phyloP scores from a whole-genome alignment of 2,329 filamentous ascomycete species.

The Davidsoniella virescens region DNA sequence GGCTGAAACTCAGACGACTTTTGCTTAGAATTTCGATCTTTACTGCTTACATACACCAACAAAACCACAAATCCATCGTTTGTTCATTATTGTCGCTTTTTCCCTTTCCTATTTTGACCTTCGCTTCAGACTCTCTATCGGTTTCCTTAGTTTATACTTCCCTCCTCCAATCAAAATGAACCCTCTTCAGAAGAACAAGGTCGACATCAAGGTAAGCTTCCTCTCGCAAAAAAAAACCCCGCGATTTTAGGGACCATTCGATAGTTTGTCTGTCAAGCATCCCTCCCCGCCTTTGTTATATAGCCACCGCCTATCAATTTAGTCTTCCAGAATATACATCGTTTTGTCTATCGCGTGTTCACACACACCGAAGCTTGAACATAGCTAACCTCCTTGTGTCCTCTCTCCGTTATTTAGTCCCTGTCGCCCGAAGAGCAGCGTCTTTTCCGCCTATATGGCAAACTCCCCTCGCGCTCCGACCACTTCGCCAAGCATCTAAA shows the following conservation, averaged over 20 bases:
- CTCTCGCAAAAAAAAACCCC: constrained; percentile 1
- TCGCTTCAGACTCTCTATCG: not conserved
- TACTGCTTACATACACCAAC: not conserved
- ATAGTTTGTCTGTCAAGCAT: constrained; percentile 2
- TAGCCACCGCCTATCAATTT: not conserved
- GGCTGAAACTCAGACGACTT: not conserved
- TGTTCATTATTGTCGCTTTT: not conserved
- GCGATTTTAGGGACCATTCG: not conserved
- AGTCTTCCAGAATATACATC: not conserved
- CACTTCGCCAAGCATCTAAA: constrained; percentile 96
- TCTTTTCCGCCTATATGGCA: constrained; percentile 92
- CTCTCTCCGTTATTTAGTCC: constrained; percentile 38
- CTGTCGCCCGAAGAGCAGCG: constrained; percentile 90
- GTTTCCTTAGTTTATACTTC: not conserved
- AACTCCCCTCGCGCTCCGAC: constrained; percentile 91
- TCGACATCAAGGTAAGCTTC: constrained; percentile 74
- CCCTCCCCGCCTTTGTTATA: not conserved
- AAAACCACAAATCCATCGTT: not conserved
- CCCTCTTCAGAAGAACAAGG: constrained; percentile 95
- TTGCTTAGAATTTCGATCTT: not conserved
- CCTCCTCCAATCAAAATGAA: constrained; percentile 49
- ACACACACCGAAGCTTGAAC: too few species aligned
- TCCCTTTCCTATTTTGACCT: not conserved
- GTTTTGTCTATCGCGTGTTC: too few species aligned
- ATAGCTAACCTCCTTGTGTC: constrained; percentile 9